Evolutionary conservation across 2,329 filamentous ascomycete genomes (phyloP), one percentile per base, ranked within the genome.

Genomic region (Monosporascus sp.): DNA sequence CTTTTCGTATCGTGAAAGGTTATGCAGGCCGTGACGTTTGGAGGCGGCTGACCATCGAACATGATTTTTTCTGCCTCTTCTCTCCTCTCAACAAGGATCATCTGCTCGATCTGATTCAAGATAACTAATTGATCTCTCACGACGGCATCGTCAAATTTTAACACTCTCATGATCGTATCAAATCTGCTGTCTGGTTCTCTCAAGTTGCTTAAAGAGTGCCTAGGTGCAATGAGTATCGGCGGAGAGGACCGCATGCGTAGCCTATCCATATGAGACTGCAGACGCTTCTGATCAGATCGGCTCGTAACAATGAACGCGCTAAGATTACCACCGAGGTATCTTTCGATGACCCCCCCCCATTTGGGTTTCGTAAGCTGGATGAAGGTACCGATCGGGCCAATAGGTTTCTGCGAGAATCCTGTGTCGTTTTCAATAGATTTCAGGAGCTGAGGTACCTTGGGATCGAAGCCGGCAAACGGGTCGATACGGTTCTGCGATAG

Each of bases 61-160:
- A 96, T 89, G 46, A 89, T 80, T 4, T 77, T 72, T 44, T 86
- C 77, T 1, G 87, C 94, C 52, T 89, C 80, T 1, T 77, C 70
- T 28, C 88, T 77, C 31, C 86, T 77, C 52, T 85, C 77, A 51
- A 97, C 84, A 1, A 99, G 76, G 6, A 96, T 82, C 7, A 87
- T 84, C 68, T 97, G 92, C 57, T 99, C 94, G 50, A 97, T 90
- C 7, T 75, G 73, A 61, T 91, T 81, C 57, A 86, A 87, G 67
- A 97, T 94, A 63, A 99, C 87, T 47, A 97, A 75, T 55, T 91
- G 86, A 56, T 91, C 88, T 49, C 85, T 85, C 20, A 97, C 86
- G 44, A 88, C 72, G 20, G 88, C 81, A 60, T 93, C 84, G 56
- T 94, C 89, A 57, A 97, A 88, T 70, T 91, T 86, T 50, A 99